Evolutionary conservation across 2,329 filamentous ascomycete species (phyloP).

Genomic region (Sarocladium strictum): DNA sequence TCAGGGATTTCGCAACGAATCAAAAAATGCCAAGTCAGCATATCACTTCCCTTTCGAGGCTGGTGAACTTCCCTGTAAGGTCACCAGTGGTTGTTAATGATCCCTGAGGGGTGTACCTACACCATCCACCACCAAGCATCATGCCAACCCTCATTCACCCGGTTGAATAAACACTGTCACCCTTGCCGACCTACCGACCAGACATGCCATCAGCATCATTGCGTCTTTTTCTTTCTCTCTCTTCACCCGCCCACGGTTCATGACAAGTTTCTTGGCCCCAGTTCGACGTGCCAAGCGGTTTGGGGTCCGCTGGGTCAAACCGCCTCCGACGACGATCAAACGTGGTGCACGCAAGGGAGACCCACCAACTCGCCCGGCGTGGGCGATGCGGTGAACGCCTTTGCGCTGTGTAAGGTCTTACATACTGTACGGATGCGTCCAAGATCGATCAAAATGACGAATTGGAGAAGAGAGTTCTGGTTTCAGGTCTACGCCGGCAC

Average conservation of each 20-base stretch:
- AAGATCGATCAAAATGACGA: not conserved
- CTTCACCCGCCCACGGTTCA: not conserved
- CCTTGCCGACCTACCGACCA: constrained; percentile 4
- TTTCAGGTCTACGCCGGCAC: constrained; percentile 1
- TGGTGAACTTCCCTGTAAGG: no score
- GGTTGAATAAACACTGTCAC: not conserved
- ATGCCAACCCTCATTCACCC: not conserved
- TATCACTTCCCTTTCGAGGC: no score
- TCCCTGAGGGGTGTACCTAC: not conserved
- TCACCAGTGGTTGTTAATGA: not conserved
- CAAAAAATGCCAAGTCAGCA: no score
- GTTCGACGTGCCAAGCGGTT: constrained; percentile 2
- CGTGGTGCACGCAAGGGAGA: not conserved
- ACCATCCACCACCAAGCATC: not conserved
- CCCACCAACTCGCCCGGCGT: not conserved
- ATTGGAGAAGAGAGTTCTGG: not conserved
- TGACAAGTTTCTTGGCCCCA: not conserved
- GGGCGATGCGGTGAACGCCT: no score
- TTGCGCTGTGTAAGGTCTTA: not conserved
- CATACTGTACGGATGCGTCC: not conserved
- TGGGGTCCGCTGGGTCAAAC: constrained; percentile 10
- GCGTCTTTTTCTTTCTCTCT: not conserved
- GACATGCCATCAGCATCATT: not conserved
- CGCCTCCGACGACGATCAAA: constrained; percentile 8
- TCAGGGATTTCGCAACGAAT: no score